These are phyloP conservation scores for Lojkania enalia DNA, from an alignment of 2,329 filamentous ascomycete genomes.

Conservation along the genomic window DNA sequence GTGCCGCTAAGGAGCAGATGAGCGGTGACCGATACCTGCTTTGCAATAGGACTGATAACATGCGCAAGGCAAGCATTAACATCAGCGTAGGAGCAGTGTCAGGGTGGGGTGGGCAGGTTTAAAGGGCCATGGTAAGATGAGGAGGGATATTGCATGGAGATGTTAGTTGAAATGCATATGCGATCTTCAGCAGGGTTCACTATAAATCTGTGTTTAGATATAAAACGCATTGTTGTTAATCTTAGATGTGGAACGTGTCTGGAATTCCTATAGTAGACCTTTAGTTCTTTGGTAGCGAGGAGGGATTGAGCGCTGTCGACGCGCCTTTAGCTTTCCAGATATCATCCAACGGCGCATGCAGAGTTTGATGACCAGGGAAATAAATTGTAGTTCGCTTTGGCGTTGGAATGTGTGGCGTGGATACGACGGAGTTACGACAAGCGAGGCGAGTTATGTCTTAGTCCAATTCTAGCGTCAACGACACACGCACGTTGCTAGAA, in stretches of 20 bases:
- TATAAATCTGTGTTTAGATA: not conserved
- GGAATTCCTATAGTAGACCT: not conserved
- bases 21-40: constrained; percentile 9
- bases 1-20: constrained; percentile 9
- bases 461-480: not conserved
- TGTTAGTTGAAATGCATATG: not conserved
- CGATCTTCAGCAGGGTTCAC: constrained; percentile 1
- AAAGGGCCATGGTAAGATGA: not conserved
- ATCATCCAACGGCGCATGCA: not conserved
- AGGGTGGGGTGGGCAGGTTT: not conserved
- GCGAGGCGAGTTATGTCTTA: not conserved
- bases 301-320: not conserved
- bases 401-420: not conserved
- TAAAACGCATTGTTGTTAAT: not conserved
- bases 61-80: constrained; percentile 7
- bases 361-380: not conserved
- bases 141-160: constrained; percentile 5
- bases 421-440: constrained; percentile 1
- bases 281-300: not conserved
- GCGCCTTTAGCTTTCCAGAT: not conserved
- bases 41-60: constrained; percentile 13
- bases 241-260: not conserved
- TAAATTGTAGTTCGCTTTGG: not conserved
- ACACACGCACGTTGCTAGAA: too few species aligned
- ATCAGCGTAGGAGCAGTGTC: constrained; percentile 4